A percentile compares a stretch with the other conserved stretches of the same genome.
Evolutionary conservation across 169 alveolate genomes (phyloP).

Genomic region (Prorocentrum cordatum): DNA sequence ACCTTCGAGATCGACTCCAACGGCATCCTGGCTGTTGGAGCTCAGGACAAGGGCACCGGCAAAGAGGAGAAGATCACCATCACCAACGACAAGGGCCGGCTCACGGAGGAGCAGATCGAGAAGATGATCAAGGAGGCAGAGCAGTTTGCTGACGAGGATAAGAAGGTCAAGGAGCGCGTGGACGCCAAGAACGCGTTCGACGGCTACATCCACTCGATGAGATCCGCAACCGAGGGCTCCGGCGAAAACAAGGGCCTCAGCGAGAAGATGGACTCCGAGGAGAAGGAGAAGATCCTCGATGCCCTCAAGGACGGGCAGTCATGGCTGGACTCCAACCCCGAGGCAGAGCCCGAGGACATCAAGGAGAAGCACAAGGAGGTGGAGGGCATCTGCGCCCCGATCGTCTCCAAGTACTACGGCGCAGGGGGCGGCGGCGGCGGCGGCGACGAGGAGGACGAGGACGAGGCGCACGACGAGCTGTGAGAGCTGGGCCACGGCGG

Average conservation of each 20-base stretch:
- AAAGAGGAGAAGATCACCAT: constrained; percentile 88
- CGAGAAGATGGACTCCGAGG: constrained; percentile 84
- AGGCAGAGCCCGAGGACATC: constrained; percentile 87
- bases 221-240: constrained; percentile 83
- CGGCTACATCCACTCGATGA: constrained; percentile 85
- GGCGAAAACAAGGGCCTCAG: constrained; percentile 80
- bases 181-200: constrained; percentile 89
- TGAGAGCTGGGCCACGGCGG: too few relatives aligned
- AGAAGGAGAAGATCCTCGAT: constrained; percentile 78
- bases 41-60: constrained; percentile 89
- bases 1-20: constrained; percentile 92
- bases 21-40: constrained; percentile 89
- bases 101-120: constrained; percentile 89
- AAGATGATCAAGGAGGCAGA: constrained; percentile 91
- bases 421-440: constrained; percentile 84
- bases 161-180: constrained; percentile 82
- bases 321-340: constrained; percentile 86
- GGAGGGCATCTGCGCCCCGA: constrained; percentile 89
- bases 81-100: constrained; percentile 90
- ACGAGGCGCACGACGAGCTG: constrained; percentile 79
- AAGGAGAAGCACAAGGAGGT: constrained; percentile 88
- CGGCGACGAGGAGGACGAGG: constrained; percentile 78
- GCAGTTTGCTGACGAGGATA: constrained; percentile 90
- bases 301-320: constrained; percentile 81
- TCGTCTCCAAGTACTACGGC: constrained; percentile 86